Conservation (phyloP, 1,139 yeast genomes). For the Sugiyamaella sp. region DNA sequence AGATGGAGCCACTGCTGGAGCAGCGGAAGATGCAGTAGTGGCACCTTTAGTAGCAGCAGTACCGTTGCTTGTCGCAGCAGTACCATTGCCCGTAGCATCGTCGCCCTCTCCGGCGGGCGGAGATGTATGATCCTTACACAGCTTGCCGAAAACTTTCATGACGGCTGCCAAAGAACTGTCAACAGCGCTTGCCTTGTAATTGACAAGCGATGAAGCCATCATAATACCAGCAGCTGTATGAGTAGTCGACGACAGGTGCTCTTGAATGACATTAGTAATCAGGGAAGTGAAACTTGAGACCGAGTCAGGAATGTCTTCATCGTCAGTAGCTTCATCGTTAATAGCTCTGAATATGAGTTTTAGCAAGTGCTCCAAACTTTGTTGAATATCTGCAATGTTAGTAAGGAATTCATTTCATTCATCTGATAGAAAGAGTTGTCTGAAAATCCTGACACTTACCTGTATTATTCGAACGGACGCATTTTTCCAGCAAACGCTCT, state of each 20-base stretch:
- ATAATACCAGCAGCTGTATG: slow-evolving; percentile 91
- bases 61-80: slow-evolving; percentile 17
- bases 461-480: slow-evolving; percentile 76
- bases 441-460: slow-evolving; percentile 32
- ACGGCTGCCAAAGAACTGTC: slow-evolving; percentile 75
- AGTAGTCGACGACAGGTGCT: slow-evolving; percentile 80
- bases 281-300: slow-evolving; percentile 63
- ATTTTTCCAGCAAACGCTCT: slow-evolving; percentile 76
- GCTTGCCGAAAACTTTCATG: slow-evolving; percentile 84
- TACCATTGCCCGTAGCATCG: slow-evolving; percentile 14
- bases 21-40: slow-evolving; percentile 18
- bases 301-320: slow-evolving; percentile 58
- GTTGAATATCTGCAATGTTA: slow-evolving; percentile 61
- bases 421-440: neutral
- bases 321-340: slow-evolving; percentile 36
- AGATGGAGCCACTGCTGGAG: slow-evolving; percentile 6
- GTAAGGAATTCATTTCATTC: no score
- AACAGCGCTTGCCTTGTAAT: slow-evolving; percentile 69
- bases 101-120: slow-evolving; percentile 26
- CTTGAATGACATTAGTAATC: slow-evolving; percentile 71
- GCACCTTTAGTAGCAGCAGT: slow-evolving; percentile 20
- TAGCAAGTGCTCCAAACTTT: slow-evolving; percentile 74
- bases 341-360: slow-evolving; percentile 55
- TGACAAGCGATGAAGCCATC: slow-evolving; percentile 79
- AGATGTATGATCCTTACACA: slow-evolving; percentile 80